Evolutionary conservation across 345 rosid species (phyloP), one percentile per base, ranked within the genome.

Genomic region (Eucalyptus brandiana): DNA sequence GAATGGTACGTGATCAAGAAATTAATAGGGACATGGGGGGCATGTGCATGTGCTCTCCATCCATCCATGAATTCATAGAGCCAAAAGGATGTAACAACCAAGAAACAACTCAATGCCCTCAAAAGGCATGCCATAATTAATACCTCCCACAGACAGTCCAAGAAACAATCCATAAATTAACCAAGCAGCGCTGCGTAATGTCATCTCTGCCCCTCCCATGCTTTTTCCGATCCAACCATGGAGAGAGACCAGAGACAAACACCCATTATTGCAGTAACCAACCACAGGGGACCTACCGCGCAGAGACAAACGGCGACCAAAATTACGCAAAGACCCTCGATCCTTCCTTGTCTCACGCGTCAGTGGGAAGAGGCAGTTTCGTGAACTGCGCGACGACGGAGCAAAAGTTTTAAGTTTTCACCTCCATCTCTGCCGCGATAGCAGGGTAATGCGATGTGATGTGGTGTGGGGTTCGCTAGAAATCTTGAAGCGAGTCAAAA

Each of bases 361-460:
- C 56, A 47, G 87, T n/a, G 42, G 8, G 12, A 19, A 34, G 60
- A 19, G 69, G 51, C 28, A 47, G 65, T 54, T 12, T 51, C n/a
- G 86, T 40, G 24, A 69, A 45, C 34, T 40, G 56, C 12, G 51
- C 87, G 49, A 44, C 48, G 85, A 69, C 24, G 56, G 28, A 34
- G 90, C 37, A 62, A 88, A 49, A 18, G 17, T 56, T 80, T 87
- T 86, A 50, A 50, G 53, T 60, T 85, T 56, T 47, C 67, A 26
- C 95, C 96, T 90, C 94, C 93, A 95, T 91, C 90, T 89, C 90
- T 90, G 97, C 96, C 96, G 94, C 90, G 93, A 91, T 90, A 92
- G 50, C 87, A 92, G 98, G 96, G 89, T 53, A 83, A 53, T 89
- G 56, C 88, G 86, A 89, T 62, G 87, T 89, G 90, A 40, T 90